These are phyloP conservation scores for Prunus campanulata DNA, from an alignment of 306 rosid genomes.

Conservation along the genomic window DNA sequence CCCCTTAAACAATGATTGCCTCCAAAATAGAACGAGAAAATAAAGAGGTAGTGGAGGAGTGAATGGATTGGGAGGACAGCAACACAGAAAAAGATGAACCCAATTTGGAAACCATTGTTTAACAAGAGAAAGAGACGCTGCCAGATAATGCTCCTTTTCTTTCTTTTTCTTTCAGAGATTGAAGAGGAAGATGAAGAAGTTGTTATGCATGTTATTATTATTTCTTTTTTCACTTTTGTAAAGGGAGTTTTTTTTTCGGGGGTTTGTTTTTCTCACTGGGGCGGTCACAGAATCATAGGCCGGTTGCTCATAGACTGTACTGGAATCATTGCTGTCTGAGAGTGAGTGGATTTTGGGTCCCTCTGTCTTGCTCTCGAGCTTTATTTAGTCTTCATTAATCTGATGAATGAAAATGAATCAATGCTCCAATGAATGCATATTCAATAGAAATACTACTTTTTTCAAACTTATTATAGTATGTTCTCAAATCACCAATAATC, in stretches of 20 bases:
- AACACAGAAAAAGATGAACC: slow-evolving; percentile 1
- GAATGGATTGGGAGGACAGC: slow-evolving; percentile 11
- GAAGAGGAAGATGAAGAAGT: slow-evolving; percentile 11
- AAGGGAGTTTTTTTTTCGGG: background rate
- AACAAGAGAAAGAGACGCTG: background rate
- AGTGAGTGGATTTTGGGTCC: slow-evolving; percentile 45
- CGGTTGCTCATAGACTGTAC: slow-evolving; percentile 21
- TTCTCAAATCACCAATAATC: background rate
- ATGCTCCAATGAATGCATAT: slow-evolving; percentile 35
- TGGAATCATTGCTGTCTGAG: slow-evolving; percentile 24
- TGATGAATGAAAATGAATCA: slow-evolving; percentile 34
- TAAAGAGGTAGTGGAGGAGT: slow-evolving; percentile 3
- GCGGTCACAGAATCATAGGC: slow-evolving; percentile 28
- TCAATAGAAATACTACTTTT: slow-evolving; percentile 3
- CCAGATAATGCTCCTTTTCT: background rate
- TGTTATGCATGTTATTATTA: slow-evolving; percentile 5
- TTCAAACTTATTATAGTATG: background rate
- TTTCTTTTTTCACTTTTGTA: background rate
- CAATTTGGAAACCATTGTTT: slow-evolving; percentile 12
- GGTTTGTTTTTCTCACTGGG: background rate
- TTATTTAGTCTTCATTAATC: background rate
- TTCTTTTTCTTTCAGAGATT: background rate
- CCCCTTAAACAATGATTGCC: slow-evolving; percentile 12
- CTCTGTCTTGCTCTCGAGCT: background rate
- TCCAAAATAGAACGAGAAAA: slow-evolving; percentile 19